Evolutionary conservation across 257 asterid genomes (phyloP).

Genomic region (Buddleja alternifolia): DNA sequence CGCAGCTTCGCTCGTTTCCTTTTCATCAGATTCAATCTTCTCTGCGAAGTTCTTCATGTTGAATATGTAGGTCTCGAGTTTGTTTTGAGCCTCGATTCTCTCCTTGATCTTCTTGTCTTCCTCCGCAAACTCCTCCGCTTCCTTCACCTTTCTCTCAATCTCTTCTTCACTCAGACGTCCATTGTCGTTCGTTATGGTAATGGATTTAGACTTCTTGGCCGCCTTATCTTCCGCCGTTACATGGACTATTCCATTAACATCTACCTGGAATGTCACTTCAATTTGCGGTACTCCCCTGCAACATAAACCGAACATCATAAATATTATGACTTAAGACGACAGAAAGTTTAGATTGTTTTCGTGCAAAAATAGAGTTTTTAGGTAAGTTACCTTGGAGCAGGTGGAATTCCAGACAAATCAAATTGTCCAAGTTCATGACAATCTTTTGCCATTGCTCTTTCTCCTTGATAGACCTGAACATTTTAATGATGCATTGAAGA

Average conservation of each 20-base stretch:
- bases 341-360: too few species aligned
- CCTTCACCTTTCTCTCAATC: slow-evolving; percentile 48
- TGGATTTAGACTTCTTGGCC: slow-evolving; percentile 47
- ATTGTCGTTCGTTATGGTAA: slow-evolving; percentile 52
- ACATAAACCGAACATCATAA: not conserved
- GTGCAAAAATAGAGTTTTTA: too few species aligned
- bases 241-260: slow-evolving; percentile 50
- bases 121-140: slow-evolving; percentile 58
- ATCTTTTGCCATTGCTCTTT: slow-evolving; percentile 52
- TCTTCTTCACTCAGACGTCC: slow-evolving; percentile 55
- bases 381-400: slow-evolving; percentile 45
- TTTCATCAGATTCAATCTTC: slow-evolving; percentile 46
- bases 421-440: slow-evolving; percentile 53
- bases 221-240: slow-evolving; percentile 61
- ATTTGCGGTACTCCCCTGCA: slow-evolving; percentile 60
- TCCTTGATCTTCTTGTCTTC: slow-evolving; percentile 51
- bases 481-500: too few species aligned
- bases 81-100: slow-evolving; percentile 37
- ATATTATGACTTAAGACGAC: not conserved
- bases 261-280: slow-evolving; percentile 57
- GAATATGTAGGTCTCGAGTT: slow-evolving; percentile 47
- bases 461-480: slow-evolving; percentile 63
- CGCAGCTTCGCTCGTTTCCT: slow-evolving; percentile 43
- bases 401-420: slow-evolving; percentile 51
- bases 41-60: slow-evolving; percentile 44